Evolutionary conservation across 2,329 filamentous ascomycete species (phyloP).

Genomic region (Ophiostoma triangulosporum): DNA sequence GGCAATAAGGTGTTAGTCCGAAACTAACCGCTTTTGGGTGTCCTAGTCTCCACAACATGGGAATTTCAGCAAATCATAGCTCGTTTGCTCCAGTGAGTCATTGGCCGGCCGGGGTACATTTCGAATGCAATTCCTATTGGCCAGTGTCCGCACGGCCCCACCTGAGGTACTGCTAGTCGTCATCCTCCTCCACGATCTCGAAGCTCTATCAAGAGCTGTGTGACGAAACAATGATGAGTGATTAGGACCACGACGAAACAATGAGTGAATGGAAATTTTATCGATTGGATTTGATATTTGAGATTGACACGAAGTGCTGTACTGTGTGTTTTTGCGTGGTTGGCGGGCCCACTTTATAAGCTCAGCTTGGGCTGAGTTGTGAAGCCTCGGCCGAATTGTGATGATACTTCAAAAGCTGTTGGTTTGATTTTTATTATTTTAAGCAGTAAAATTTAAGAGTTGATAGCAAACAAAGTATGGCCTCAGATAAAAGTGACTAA

Average conservation of each 20-base stretch:
- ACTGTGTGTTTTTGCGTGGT: not conserved
- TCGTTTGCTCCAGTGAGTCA: not conserved
- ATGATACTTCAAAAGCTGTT: too few relatives aligned
- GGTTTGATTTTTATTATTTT: too few relatives aligned
- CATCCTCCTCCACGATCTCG: not conserved
- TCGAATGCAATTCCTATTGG: not conserved
- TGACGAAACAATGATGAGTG: too few relatives aligned
- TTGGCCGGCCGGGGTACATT: not conserved
- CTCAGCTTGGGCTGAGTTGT: not conserved
- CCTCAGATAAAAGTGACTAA: too few relatives aligned
- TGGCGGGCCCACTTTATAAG: not conserved
- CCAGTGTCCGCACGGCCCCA: not conserved
- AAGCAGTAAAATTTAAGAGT: too few relatives aligned
- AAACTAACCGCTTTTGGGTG: not conserved
- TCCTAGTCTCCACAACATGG: not conserved
- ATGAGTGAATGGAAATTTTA: too few relatives aligned
- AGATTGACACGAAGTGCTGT: not conserved
- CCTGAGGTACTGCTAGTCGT: not conserved
- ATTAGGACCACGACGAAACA: too few relatives aligned
- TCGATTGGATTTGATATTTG: too few relatives aligned
- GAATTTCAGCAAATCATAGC: not conserved
- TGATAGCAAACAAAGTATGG: too few relatives aligned
- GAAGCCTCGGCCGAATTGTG: too few relatives aligned
- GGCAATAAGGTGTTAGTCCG: too few relatives aligned
- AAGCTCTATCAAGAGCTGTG: too few relatives aligned